Base-by-base conservation (phyloP, 805 yeast species). In the Kazachstania viticola region DNA sequence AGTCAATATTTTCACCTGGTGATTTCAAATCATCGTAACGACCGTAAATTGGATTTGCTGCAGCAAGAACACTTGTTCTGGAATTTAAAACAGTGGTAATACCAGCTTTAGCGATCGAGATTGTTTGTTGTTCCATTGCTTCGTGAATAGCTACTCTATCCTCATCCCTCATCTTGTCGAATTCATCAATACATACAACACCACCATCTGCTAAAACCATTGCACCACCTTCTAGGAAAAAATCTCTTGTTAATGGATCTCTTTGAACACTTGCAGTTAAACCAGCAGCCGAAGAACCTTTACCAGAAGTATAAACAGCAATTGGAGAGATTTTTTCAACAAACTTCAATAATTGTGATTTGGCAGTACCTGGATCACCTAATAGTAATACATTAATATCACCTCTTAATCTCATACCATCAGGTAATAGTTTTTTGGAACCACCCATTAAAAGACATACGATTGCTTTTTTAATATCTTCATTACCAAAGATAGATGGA, bases 171-270 rank as follows among this genome's bases (percentile, higher is more conserved):
- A 91, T 91, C 65, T 91, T 91, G 58, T 91, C 99, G 53, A 91
- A 91, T 68, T 91, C 99, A 65, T 91, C 99, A 51, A 91, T 91
- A 69, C 97, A 91, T 29, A 88, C 96, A 31, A 91, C 96, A 43
- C 99, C 99, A 25, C 97, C 97, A 61, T 91, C 98, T 0, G 99
- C 98, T 31, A 91, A 65, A n/a, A 91, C 98, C 96, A 91, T 87
- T 7, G 99, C 99, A 60, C 99, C 99, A 38, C 99, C 98, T 69
- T 91, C 99, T 33, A 91, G 64, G 55, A 82, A 88, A 56, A 88
- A 91, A 46, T 91, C 98, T 41, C 95, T 65, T 0, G 95, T 81
- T 16, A 67, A 64, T 1, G 83, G 68, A 55, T 91, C 97, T 54
- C 95, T 71, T 61, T 88, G 98, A 14, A 91, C 97, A 13, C 94